Conservation (phyloP, 805 yeast genomes). For the Candida dajiaensis region DNA sequence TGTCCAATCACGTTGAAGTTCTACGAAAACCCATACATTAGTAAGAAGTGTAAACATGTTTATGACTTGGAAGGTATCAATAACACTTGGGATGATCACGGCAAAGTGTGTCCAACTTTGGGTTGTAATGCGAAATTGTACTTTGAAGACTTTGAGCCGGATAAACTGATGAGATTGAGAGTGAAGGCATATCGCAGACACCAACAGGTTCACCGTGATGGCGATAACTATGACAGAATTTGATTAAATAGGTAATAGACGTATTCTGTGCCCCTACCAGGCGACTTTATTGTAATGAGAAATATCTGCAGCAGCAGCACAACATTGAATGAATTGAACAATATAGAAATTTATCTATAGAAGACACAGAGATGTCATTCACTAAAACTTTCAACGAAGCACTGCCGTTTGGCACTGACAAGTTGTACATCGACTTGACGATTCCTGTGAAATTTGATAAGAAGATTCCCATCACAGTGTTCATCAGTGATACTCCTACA, state of each 20-base stretch:
- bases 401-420: constrained; percentile 10
- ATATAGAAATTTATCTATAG: too few species aligned
- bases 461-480: constrained; percentile 31
- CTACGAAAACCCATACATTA: constrained; percentile 50
- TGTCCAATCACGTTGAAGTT: constrained; percentile 60
- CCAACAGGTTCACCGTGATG: constrained; percentile 5
- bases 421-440: constrained; percentile 11
- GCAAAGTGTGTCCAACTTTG: constrained; percentile 50
- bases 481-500: constrained; percentile 28
- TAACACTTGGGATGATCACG: constrained; percentile 24
- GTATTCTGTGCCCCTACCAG: background rate
- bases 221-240: constrained; percentile 11
- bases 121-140: constrained; percentile 34
- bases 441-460: constrained; percentile 9
- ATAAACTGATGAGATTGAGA: constrained; percentile 50
- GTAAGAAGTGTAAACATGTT: constrained; percentile 53
- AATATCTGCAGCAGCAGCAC: too few species aligned
- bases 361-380: too few species aligned
- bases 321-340: too few species aligned
- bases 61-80: constrained; percentile 46
- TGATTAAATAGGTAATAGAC: background rate
- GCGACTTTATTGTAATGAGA: too few species aligned
- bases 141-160: constrained; percentile 36
- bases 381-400: constrained; percentile 6
- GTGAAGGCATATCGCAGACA: constrained; percentile 34